phyloP scores from a whole-genome alignment of 2,329 filamentous ascomycete species.

The Scleromitrula shiraiana region DNA sequence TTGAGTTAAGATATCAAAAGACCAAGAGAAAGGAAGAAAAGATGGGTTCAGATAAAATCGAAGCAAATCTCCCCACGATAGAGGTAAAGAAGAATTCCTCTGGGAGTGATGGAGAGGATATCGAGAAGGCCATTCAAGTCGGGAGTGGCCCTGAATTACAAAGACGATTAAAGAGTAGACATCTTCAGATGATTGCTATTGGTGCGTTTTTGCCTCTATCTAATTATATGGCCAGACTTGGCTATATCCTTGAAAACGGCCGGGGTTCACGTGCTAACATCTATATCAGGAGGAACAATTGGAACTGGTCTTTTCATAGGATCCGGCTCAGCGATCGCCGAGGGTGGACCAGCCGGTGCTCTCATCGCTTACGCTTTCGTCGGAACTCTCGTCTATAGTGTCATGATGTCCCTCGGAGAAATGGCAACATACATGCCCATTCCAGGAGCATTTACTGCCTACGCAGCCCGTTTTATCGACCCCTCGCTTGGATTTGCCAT shows the following conservation, averaged over 20 bases:
- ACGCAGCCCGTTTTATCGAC: conserved; percentile 67
- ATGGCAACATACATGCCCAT: conserved; percentile 75
- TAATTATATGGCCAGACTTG: conserved; percentile 14
- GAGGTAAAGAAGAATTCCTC: conserved; percentile 4
- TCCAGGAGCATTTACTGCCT: conserved; percentile 67
- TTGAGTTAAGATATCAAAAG: too few species aligned
- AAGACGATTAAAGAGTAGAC: conserved; percentile 43
- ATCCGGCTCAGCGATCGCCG: conserved; percentile 53
- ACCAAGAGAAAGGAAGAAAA: too few species aligned
- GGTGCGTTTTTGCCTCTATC: conserved; percentile 23
- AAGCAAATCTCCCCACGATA: neutral
- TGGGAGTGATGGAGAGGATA: conserved; percentile 3
- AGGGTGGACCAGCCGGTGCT: conserved; percentile 56
- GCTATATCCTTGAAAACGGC: too few species aligned
- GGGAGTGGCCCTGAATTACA: conserved; percentile 7
- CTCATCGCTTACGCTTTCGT: conserved; percentile 63
- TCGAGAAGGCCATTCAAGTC: conserved; percentile 4
- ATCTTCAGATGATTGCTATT: conserved; percentile 62
- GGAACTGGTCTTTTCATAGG: conserved; percentile 68
- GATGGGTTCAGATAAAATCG: conserved; percentile 1
- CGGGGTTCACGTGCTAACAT: neutral
- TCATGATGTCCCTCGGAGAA: conserved; percentile 64
- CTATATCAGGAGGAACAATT: conserved; percentile 48
- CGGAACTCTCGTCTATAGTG: conserved; percentile 64
- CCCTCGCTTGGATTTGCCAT: conserved; percentile 67